Percentiles rank a stretch among this genome's conserved stretches.
Conservation (phyloP, 2,329 filamentous ascomycete genomes). For the Tolypocladium ovalisporum region DNA sequence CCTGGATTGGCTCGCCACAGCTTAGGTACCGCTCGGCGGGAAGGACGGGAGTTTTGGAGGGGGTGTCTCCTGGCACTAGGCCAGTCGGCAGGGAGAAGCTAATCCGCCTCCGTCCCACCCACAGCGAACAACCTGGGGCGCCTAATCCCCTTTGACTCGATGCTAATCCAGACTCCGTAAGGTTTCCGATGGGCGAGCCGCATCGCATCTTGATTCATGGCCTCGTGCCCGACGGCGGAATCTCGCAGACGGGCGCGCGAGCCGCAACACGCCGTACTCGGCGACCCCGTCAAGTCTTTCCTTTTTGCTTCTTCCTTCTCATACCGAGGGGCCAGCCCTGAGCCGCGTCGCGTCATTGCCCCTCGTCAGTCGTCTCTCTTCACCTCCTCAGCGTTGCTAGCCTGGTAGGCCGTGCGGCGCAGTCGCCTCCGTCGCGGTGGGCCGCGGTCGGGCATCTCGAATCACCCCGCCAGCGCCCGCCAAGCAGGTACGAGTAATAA, state of each 20-base stretch:
- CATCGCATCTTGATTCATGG: background rate
- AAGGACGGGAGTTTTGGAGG: background rate
- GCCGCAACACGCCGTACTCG: too few relatives aligned
- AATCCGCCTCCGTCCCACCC: background rate
- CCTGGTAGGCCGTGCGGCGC: background rate
- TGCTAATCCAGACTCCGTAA: background rate
- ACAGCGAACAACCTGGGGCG: background rate
- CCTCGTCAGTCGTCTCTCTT: background rate
- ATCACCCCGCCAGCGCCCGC: background rate
- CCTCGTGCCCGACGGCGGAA: background rate
- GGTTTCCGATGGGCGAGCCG: background rate
- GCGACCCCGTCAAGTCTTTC: too few relatives aligned
- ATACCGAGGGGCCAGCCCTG: background rate
- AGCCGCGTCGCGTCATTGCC: background rate
- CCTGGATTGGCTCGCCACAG: background rate
- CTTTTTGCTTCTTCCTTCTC: too few relatives aligned
- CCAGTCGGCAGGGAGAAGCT: background rate
- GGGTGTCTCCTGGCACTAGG: background rate
- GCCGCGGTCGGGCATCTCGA: background rate
- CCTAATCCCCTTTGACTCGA: background rate
- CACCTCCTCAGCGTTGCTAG: background rate
- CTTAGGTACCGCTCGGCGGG: background rate
- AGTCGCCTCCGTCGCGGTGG: too few relatives aligned
- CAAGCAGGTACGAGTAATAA: background rate
- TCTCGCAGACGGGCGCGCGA: background rate